phyloP scores from a whole-genome alignment of 768 basidiomycete genomes.

The Suillus brevipes region DNA sequence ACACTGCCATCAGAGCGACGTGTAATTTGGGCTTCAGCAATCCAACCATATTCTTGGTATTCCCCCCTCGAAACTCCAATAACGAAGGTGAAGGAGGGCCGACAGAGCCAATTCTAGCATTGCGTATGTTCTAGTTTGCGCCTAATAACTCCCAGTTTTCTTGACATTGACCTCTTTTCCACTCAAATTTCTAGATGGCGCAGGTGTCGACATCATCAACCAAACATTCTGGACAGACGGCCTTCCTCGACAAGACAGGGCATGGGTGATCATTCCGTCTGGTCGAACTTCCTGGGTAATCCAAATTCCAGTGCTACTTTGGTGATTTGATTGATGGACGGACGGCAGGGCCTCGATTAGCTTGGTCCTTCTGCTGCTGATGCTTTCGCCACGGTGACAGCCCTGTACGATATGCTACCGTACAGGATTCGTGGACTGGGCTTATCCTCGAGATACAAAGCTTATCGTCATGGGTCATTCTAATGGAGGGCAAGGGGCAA shows the following conservation, averaged over 20 bases:
- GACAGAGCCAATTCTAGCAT: slow-evolving; percentile 57
- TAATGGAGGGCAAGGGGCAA: slow-evolving; percentile 92
- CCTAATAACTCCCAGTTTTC: background rate
- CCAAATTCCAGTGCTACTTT: background rate
- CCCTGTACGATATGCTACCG: slow-evolving; percentile 51
- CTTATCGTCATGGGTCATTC: slow-evolving; percentile 84
- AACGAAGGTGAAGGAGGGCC: slow-evolving; percentile 13
- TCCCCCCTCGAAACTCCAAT: slow-evolving; percentile 50
- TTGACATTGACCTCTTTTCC: slow-evolving; percentile 7
- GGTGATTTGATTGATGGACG: background rate
- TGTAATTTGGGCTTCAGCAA: slow-evolving; percentile 57
- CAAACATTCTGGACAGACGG: slow-evolving; percentile 62
- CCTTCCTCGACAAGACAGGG: slow-evolving; percentile 54
- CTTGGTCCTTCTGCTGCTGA: slow-evolving; percentile 80
- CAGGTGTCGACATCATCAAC: slow-evolving; percentile 71
- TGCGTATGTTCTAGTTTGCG: slow-evolving; percentile 48
- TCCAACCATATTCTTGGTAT: slow-evolving; percentile 58
- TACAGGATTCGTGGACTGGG: slow-evolving; percentile 42
- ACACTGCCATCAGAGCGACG: slow-evolving; percentile 49
- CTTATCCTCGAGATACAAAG: slow-evolving; percentile 37
- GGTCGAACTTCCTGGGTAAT: slow-evolving; percentile 82
- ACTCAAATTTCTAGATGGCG: slow-evolving; percentile 61
- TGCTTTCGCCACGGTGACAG: slow-evolving; percentile 62
- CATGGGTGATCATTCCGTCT: slow-evolving; percentile 82
- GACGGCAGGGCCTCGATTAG: slow-evolving; percentile 82